Conservation (phyloP, 2,329 filamentous ascomycete species). For the Chaetomium sp. region DNA sequence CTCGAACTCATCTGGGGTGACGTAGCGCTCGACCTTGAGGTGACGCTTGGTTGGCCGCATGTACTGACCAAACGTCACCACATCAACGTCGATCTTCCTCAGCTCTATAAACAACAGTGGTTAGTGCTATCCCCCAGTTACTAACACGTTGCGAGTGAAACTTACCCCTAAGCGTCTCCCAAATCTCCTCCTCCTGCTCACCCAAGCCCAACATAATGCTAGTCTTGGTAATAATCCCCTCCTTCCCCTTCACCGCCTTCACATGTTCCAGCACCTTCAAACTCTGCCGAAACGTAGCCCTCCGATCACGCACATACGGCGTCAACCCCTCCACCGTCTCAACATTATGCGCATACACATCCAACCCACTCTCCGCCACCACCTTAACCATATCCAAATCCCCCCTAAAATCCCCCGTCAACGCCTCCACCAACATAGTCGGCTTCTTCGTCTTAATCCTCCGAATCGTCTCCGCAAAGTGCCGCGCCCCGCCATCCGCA, state of each 20-base stretch:
- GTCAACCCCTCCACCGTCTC: slow-evolving; percentile 92
- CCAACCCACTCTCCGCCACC: slow-evolving; percentile 80
- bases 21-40: slow-evolving; percentile 93
- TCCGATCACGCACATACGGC: slow-evolving; percentile 79
- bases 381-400: slow-evolving; percentile 79
- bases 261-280: slow-evolving; percentile 72
- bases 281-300: slow-evolving; percentile 84
- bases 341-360: slow-evolving; percentile 96
- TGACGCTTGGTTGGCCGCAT: slow-evolving; percentile 98
- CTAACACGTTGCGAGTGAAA: not conserved
- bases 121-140: not conserved
- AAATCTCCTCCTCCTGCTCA: slow-evolving; percentile 82
- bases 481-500: slow-evolving; percentile 75
- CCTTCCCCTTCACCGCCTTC: slow-evolving; percentile 62
- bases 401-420: slow-evolving; percentile 83
- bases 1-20: slow-evolving; percentile 87
- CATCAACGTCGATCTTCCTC: slow-evolving; percentile 74
- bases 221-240: slow-evolving; percentile 91
- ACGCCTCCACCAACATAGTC: slow-evolving; percentile 69
- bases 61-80: slow-evolving; percentile 99
- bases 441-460: slow-evolving; percentile 84
- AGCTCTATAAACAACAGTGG: slow-evolving; percentile 50
- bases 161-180: slow-evolving; percentile 65
- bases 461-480: slow-evolving; percentile 90
- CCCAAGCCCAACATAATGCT: slow-evolving; percentile 95